Evolutionary conservation across 2,329 filamentous ascomycete genomes (phyloP).

Genomic region (Diaporthe citri): DNA sequence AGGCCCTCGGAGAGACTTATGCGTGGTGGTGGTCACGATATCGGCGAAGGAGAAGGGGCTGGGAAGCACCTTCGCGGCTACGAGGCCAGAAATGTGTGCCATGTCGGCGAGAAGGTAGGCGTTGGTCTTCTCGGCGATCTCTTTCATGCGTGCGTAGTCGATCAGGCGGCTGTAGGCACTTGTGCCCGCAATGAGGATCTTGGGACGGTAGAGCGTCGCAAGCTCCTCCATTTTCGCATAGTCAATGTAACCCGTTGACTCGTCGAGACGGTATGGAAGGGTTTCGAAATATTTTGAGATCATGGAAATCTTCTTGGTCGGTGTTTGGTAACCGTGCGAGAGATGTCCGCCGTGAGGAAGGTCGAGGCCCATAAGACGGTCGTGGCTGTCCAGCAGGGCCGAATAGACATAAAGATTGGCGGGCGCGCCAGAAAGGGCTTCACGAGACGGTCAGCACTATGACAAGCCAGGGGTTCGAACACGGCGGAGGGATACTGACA

Average conservation of each 20-base stretch:
- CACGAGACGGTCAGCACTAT: constrained; percentile 38
- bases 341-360: constrained; percentile 96
- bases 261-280: constrained; percentile 91
- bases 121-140: constrained; percentile 90
- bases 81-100: constrained; percentile 95
- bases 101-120: constrained; percentile 96
- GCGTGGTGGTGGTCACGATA: constrained; percentile 96
- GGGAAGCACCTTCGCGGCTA: constrained; percentile 91
- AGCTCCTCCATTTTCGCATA: constrained; percentile 92
- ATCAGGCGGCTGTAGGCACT: constrained; percentile 97
- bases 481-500: constrained; percentile 61
- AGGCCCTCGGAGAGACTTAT: constrained; percentile 96
- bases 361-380: constrained; percentile 96
- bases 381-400: constrained; percentile 90
- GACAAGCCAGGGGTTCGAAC: constrained; percentile 6
- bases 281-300: constrained; percentile 99
- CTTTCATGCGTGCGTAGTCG: constrained; percentile 92
- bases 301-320: constrained; percentile 94
- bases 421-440: constrained; percentile 80
- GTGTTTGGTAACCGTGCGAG: constrained; percentile 97
- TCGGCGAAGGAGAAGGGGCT: constrained; percentile 91
- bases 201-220: constrained; percentile 90
- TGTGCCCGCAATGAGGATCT: constrained; percentile 94
- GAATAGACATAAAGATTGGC: constrained; percentile 95
- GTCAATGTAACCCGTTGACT: constrained; percentile 92